Evolutionary conservation across 2,329 filamentous ascomycete species (phyloP).

Genomic region (Chaetothyriales sp.): DNA sequence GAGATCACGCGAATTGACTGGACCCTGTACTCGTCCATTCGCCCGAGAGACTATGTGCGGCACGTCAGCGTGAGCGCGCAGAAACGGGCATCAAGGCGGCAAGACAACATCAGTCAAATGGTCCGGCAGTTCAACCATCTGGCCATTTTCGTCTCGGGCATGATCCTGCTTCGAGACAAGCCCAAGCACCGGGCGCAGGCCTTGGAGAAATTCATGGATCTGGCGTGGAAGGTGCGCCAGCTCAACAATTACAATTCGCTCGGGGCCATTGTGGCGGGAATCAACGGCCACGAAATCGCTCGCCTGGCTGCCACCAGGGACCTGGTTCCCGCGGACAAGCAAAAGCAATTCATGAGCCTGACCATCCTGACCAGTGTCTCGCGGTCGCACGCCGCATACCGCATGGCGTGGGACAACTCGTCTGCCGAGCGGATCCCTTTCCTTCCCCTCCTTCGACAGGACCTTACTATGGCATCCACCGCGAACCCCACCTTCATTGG

Average conservation of each 20-base stretch:
- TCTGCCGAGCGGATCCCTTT: slow-evolving; percentile 83
- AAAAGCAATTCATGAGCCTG: slow-evolving; percentile 76
- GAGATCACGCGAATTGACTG: slow-evolving; percentile 94
- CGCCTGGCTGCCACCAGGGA: slow-evolving; percentile 68
- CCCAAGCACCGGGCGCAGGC: slow-evolving; percentile 85
- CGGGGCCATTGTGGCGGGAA: slow-evolving; percentile 83
- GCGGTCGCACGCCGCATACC: slow-evolving; percentile 86
- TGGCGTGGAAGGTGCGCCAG: slow-evolving; percentile 70
- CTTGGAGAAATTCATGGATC: slow-evolving; percentile 88
- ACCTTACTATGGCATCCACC: slow-evolving; percentile 83
- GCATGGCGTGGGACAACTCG: slow-evolving; percentile 95
- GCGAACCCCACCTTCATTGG: slow-evolving; percentile 83
- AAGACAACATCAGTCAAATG: slow-evolving; percentile 87
- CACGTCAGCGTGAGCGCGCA: slow-evolving; percentile 66
- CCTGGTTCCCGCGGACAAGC: slow-evolving; percentile 55
- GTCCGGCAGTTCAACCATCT: slow-evolving; percentile 84
- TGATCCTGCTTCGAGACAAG: slow-evolving; percentile 83
- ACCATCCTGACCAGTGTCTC: slow-evolving; percentile 87
- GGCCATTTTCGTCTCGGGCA: slow-evolving; percentile 67
- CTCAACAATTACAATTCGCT: slow-evolving; percentile 96
- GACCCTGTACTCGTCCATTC: slow-evolving; percentile 94
- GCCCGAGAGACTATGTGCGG: slow-evolving; percentile 80
- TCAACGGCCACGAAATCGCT: slow-evolving; percentile 77
- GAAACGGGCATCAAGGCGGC: slow-evolving; percentile 35
- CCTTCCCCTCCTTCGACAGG: slow-evolving; percentile 74